Evolutionary conservation across 1,139 yeast genomes (phyloP), one percentile per base, ranked within the genome.

Genomic region (Sugiyamaella novakii): DNA sequence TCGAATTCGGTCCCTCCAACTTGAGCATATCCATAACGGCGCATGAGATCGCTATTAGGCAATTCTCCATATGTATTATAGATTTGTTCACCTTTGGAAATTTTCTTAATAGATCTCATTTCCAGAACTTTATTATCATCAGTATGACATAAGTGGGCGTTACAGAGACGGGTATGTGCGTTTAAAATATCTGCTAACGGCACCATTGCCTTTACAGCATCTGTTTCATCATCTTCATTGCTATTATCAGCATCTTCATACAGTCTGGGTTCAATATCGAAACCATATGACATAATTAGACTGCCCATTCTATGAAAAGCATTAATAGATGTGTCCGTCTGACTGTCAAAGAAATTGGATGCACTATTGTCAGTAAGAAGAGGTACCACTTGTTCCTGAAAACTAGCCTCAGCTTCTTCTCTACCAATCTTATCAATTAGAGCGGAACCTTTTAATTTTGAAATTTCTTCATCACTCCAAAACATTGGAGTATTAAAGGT

Each of bases 11-110:
- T 87, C 0, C 91, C 91, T 10, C 75, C 75, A 52, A 73, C 67
- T 66, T 92, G 97, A 18, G 87, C 94, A 61, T 87, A 92, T 0
- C 98, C 98, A 58, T 91, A 92, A 49, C 96, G 77, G 59, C 98
- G 79, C 51, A 92, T 73, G 30, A 92, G 75, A 61, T 92, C 98
- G 27, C 92, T 74, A 64, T 91, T 91, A 21, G 98, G 95, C 56
- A 87, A 83, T 46, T 88, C 94, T 2, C 96, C 95, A 65, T 92
- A 92, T 0, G 91, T 85, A 66, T 91, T 91, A 69, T 79, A 91
- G 2, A 92, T 73, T 62, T 92, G 98, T 19, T 80, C 83, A 1
- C 87, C 91, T 37, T 70, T 69, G 7, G 67, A 51, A 34, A 92
- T 91, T 3, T 71, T 67, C 49, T 76, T 78, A n/a, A 80, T 79